A percentile compares a stretch with the other conserved stretches of the same genome.
These are phyloP conservation scores for Lunularia cruciata DNA, from an alignment of 225 moss, liverwort and hornwort species.

Conservation along the genomic window DNA sequence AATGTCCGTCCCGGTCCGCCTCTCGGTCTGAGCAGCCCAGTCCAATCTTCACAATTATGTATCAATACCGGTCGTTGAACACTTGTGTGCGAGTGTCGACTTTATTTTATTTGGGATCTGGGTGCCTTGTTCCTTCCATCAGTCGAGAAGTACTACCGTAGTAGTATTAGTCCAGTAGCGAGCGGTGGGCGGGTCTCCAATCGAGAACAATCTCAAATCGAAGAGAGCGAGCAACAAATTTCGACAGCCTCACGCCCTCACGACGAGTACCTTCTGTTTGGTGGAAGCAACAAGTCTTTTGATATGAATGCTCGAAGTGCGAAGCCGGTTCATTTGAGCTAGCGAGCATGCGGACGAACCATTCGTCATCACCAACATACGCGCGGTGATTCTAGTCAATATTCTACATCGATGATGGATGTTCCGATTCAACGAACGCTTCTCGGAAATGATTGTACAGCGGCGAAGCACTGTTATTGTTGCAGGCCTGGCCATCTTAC, in stretches of 20 bases:
- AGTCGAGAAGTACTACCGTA: slow-evolving; percentile 4
- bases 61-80: slow-evolving; percentile 12
- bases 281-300: slow-evolving; percentile 12
- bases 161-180: slow-evolving; percentile 1
- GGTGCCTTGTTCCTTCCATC: slow-evolving; percentile 17
- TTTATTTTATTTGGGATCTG: slow-evolving; percentile 19
- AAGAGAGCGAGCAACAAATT: not conserved
- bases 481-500: slow-evolving; percentile 20
- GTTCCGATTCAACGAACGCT: slow-evolving; percentile 16
- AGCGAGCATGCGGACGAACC: slow-evolving; percentile 7
- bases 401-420: slow-evolving; percentile 9
- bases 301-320: not conserved
- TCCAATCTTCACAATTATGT: slow-evolving; percentile 11
- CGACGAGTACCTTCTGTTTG: not conserved
- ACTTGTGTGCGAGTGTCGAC: slow-evolving; percentile 19
- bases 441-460: slow-evolving; percentile 32
- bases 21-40: slow-evolving; percentile 17
- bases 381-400: not conserved
- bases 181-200: slow-evolving; percentile 1
- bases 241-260: not conserved
- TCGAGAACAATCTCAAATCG: too few species aligned
- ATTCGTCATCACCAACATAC: slow-evolving; percentile 15
- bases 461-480: slow-evolving; percentile 12
- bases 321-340: not conserved
- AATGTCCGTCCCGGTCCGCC: slow-evolving; percentile 15